phyloP scores from a whole-genome alignment of 1,284 basidiomycete species.

The Cutaneotrichosporon dermatis region DNA sequence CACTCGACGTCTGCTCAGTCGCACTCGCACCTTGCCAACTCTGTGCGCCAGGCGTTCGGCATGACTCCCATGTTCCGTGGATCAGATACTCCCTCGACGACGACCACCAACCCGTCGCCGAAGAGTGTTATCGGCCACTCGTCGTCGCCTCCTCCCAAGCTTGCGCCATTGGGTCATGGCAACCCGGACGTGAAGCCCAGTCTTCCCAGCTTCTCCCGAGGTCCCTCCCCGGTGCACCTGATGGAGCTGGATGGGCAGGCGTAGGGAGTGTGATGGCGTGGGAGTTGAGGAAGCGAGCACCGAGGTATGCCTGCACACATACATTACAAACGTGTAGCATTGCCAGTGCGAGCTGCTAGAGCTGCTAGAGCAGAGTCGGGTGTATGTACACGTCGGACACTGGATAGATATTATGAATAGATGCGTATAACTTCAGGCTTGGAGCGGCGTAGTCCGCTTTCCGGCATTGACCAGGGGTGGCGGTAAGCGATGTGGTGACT shows the following conservation, averaged over 20 bases:
- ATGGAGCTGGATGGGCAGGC: slow-evolving; percentile 26
- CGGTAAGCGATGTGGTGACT: too few species aligned
- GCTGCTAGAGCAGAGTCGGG: slow-evolving; percentile 1
- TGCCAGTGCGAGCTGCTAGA: not conserved
- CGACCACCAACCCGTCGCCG: slow-evolving; percentile 23
- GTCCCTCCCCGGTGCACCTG: slow-evolving; percentile 20
- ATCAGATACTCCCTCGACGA: slow-evolving; percentile 15
- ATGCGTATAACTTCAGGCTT: not conserved
- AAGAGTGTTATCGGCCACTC: slow-evolving; percentile 24
- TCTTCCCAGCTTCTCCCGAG: slow-evolving; percentile 18
- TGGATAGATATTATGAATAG: slow-evolving; percentile 7
- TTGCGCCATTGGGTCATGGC: slow-evolving; percentile 34
- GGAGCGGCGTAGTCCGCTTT: too few species aligned
- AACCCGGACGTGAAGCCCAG: slow-evolving; percentile 18
- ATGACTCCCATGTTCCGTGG: slow-evolving; percentile 74
- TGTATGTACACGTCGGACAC: slow-evolving; percentile 4
- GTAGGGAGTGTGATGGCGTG: not conserved
- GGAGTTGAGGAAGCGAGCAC: too few species aligned
- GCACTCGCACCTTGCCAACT: slow-evolving; percentile 50
- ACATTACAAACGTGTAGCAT: not conserved
- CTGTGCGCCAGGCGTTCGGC: slow-evolving; percentile 73
- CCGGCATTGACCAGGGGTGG: too few species aligned
- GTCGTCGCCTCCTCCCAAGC: slow-evolving; percentile 29
- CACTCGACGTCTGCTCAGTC: slow-evolving; percentile 18
- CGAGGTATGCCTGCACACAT: not conserved